Percentiles rank a stretch among this genome's conserved stretches.
Conservation (phyloP, 192 early-diverging fungal genomes). For the Coemansia sp. region DNA sequence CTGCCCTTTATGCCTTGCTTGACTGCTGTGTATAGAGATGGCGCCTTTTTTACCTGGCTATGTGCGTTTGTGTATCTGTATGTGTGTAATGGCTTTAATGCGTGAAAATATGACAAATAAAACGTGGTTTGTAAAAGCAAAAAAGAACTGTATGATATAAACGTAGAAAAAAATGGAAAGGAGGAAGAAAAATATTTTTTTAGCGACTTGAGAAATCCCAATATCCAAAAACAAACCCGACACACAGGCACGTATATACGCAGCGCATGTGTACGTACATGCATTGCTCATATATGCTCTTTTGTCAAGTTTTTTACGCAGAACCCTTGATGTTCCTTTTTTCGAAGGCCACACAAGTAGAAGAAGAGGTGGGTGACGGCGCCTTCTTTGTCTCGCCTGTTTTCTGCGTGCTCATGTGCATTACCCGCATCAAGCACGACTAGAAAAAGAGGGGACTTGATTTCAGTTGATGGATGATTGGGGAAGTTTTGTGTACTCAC, state of each 20-base stretch:
- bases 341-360: too few species aligned
- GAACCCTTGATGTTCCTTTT: too few species aligned
- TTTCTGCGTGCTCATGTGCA: too few species aligned
- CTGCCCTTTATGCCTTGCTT: too few species aligned
- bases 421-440: not conserved
- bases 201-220: not conserved
- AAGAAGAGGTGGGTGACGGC: too few species aligned
- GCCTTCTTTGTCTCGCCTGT: too few species aligned
- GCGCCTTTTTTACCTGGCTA: too few species aligned
- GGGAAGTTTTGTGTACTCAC: not conserved
- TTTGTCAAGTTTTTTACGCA: too few species aligned
- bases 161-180: not conserved
- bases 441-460: not conserved
- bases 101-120: too few species aligned
- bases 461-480: slow-evolving; percentile 2
- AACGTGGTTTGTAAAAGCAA: not conserved
- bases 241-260: not conserved
- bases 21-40: too few species aligned
- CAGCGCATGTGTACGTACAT: not conserved
- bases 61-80: too few species aligned
- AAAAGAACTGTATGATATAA: not conserved
- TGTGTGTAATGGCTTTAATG: too few species aligned
- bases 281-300: not conserved
- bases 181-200: not conserved
- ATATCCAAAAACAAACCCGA: not conserved